Conservation (phyloP, 2,329 filamentous ascomycete species). For the Proliferodiscus dingleyae region DNA sequence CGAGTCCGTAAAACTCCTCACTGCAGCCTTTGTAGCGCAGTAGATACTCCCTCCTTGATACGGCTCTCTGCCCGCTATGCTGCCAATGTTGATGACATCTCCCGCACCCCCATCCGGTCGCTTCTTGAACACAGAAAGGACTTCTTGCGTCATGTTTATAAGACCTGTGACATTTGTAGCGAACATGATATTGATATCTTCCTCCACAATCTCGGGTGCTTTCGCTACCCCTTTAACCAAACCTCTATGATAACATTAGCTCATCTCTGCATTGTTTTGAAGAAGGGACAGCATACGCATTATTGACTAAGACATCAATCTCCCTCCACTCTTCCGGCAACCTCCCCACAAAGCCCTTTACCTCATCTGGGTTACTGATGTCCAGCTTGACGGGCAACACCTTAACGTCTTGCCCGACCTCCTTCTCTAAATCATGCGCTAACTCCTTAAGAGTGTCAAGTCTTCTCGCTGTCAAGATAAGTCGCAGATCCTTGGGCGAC, state of each 20-base stretch:
- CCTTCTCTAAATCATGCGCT: conserved; percentile 69
- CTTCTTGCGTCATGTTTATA: conserved; percentile 93
- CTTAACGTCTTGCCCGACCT: conserved; percentile 75
- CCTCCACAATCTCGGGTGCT: conserved; percentile 74
- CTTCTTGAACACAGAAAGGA: conserved; percentile 76
- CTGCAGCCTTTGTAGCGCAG: conserved; percentile 87
- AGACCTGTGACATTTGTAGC: conserved; percentile 89
- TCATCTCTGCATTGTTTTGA: conserved; percentile 4
- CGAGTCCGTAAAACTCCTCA: conserved; percentile 77
- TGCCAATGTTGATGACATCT: conserved; percentile 94
- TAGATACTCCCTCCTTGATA: conserved; percentile 87
- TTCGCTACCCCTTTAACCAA: conserved; percentile 84
- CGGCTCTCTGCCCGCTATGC: conserved; percentile 82
- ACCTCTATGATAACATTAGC: conserved; percentile 49
- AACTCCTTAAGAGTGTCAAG: conserved; percentile 72
- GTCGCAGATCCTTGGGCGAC: conserved; percentile 69
- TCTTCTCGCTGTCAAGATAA: conserved; percentile 85
- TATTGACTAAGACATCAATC: conserved; percentile 89
- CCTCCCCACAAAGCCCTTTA: conserved; percentile 64
- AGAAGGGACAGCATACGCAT: conserved; percentile 64
- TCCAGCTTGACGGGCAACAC: conserved; percentile 81
- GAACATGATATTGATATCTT: conserved; percentile 85
- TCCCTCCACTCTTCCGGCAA: conserved; percentile 79
- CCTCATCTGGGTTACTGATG: conserved; percentile 72
- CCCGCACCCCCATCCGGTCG: conserved; percentile 66